Percentiles rank a stretch among this genome's conserved stretches.
phyloP scores from a whole-genome alignment of 768 basidiomycete species.

The Leccinum subtestaceum region DNA sequence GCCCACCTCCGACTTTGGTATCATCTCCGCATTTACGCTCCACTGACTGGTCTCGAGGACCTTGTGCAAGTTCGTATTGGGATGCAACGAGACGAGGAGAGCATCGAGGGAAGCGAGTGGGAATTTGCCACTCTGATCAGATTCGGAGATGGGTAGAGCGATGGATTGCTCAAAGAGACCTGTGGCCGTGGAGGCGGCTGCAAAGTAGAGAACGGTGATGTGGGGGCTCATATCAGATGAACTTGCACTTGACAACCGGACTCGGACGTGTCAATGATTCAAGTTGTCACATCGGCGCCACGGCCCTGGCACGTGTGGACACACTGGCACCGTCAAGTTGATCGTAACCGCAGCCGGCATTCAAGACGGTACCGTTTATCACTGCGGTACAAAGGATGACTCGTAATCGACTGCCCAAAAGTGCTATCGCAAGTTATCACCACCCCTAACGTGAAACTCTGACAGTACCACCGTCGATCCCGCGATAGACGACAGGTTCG shows the following conservation, averaged over 20 bases:
- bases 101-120: conserved; percentile 48
- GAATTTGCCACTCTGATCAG: conserved; percentile 18
- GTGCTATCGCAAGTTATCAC: too few species aligned
- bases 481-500: background rate
- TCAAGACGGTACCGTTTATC: too few species aligned
- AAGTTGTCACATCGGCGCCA: too few species aligned
- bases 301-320: too few species aligned
- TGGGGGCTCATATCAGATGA: background rate
- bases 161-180: conserved; percentile 54
- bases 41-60: conserved; percentile 64
- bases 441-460: background rate
- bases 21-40: conserved; percentile 83
- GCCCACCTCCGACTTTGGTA: conserved; percentile 48
- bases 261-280: too few species aligned
- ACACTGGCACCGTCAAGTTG: too few species aligned
- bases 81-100: conserved; percentile 54
- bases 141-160: conserved; percentile 37
- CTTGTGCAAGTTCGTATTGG: conserved; percentile 45
- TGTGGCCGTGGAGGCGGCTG: conserved; percentile 68
- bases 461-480: background rate
- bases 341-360: too few species aligned
- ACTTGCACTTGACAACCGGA: too few species aligned
- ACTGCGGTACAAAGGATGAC: too few species aligned
- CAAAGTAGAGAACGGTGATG: conserved; percentile 53
- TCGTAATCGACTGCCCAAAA: too few species aligned